Base-by-base conservation (phyloP, 768 basidiomycete species). In the Amanita molliuscula region DNA sequence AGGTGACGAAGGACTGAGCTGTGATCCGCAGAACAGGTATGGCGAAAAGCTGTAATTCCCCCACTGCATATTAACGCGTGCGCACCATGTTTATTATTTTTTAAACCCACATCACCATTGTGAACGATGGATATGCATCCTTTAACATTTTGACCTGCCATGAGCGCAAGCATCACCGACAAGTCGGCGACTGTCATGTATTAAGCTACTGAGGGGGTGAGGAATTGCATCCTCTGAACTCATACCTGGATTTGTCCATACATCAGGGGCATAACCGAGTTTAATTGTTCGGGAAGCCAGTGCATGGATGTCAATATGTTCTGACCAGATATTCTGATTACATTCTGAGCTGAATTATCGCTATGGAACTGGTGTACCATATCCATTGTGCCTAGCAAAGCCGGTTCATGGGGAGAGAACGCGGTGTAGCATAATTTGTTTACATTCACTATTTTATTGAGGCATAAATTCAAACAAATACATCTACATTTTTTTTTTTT, bases 231-330 rank as follows among this genome's bases (percentile, higher is more conserved):
- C 7, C n/a, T n/a, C n/a, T 28, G 26, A 16, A 25, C 4, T 55
- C 66, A 47, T 58, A 81, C 91, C 91, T 55, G 95, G 91, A 59
- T 92, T 90, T 4, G 87, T 94, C 13, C 98, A 75, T 4, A 97
- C 86, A 50, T 94, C 91, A 0, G 95, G 96, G 0, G 94, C 97
- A 64, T 91, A 90, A 6, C 96, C 96, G 5, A 97, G 63, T 41
- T 74, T 76, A 51, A 98, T 74, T 1, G 74, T 72, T 13, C 81
- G 76, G 56, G 74, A 67, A 9, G 79, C 73, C 6, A 84, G 64
- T 26, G 76, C 79, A 18, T 69, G 62, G 0, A 87, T 67, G 54
- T 87, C 78, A 34, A 91, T 74, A 55, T 98, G 96, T 48, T 99
- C 95, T 94, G 23, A 13, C 44, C n/a, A 0, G 5, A 18, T 41